Evolutionary conservation across 805 yeast species (phyloP).

Genomic region (Pichia scutulata): DNA sequence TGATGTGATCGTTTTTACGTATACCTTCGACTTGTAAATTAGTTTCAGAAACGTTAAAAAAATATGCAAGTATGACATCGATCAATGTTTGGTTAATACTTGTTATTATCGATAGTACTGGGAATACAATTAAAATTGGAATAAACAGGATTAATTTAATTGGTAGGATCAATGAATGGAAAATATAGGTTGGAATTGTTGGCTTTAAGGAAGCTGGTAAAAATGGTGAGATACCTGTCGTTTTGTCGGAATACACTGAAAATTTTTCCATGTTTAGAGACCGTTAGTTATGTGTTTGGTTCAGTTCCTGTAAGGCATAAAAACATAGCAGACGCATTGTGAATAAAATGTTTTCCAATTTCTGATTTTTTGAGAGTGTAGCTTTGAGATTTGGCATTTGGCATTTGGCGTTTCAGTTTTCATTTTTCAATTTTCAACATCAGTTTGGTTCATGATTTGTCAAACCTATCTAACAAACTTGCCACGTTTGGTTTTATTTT

Average conservation of each 20-base stretch:
- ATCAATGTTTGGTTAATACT: constrained; percentile 10
- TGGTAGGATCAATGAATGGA: constrained; percentile 7
- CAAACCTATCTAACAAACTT: background rate
- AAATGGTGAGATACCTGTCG: constrained; percentile 91
- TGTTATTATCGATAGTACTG: constrained; percentile 12
- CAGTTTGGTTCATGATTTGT: background rate
- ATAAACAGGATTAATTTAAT: constrained; percentile 13
- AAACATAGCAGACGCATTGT: no score
- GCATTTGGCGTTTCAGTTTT: no score
- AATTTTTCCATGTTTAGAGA: constrained; percentile 65
- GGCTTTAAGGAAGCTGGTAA: constrained; percentile 43
- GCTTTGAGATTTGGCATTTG: background rate
- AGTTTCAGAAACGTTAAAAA: constrained; percentile 25
- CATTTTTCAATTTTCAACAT: background rate
- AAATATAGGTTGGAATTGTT: constrained; percentile 3
- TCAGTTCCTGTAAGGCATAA: background rate
- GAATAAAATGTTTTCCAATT: background rate
- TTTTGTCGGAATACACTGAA: constrained; percentile 79
- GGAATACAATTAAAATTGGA: constrained; percentile 19
- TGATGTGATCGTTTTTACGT: constrained; percentile 33
- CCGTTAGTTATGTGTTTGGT: background rate
- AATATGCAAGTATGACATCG: constrained; percentile 23
- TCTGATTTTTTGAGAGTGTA: no score
- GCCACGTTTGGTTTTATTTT: background rate
- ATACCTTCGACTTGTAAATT: constrained; percentile 41